Evolutionary conservation across 2,329 filamentous ascomycete species (phyloP).

Genomic region (Xylaria sp.): DNA sequence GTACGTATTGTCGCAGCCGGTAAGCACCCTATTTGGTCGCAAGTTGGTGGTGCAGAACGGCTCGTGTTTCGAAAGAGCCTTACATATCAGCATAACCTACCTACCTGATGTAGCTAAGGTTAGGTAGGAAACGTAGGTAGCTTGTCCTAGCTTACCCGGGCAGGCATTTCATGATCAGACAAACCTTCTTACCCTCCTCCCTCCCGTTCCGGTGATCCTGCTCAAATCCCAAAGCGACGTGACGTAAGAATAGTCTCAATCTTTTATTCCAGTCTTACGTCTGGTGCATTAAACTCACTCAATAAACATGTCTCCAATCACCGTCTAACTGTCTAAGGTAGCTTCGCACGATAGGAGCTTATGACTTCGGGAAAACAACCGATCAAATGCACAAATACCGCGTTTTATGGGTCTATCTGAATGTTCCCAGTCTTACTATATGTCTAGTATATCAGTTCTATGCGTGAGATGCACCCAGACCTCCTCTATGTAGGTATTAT

Average conservation of each 20-base stretch:
- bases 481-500: no score
- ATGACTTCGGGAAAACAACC: not conserved
- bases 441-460: not conserved
- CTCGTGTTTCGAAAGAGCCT: conserved; percentile 24
- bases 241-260: not conserved
- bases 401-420: no score
- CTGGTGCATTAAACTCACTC: not conserved
- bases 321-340: not conserved
- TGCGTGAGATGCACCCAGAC: not conserved
- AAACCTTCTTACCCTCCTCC: not conserved
- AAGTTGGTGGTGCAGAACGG: conserved; percentile 2
- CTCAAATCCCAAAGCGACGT: not conserved
- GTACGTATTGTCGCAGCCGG: conserved; percentile 1
- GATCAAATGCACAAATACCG: not conserved
- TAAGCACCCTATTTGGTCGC: not conserved
- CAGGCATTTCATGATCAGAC: not conserved
- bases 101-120: not conserved
- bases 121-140: no score
- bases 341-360: not conserved
- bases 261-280: not conserved
- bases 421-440: not conserved
- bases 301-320: not conserved
- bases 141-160: not conserved
- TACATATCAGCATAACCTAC: not conserved
- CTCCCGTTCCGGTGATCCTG: not conserved